A percentile compares a stretch with the other conserved stretches of the same genome.
Conservation (phyloP, 306 rosid species). For the Vigna mungo region DNA sequence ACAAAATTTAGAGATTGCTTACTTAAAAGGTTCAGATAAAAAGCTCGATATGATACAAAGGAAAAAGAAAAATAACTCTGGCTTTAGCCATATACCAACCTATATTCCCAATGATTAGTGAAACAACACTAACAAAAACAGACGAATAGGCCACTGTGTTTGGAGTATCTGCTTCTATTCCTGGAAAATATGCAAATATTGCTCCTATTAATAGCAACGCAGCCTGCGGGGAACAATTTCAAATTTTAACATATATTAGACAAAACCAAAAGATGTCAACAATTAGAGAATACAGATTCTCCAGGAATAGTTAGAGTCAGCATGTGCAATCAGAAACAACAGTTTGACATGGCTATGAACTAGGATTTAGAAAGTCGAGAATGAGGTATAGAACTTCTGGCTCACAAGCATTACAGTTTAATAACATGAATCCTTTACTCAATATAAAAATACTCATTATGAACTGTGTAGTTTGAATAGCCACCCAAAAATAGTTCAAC, state of each 20-base stretch:
- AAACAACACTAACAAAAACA: constrained; percentile 54
- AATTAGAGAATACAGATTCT: background rate
- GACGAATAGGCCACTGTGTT: constrained; percentile 59
- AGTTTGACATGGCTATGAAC: background rate
- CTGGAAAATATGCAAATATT: constrained; percentile 49
- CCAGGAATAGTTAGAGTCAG: background rate
- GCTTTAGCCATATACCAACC: constrained; percentile 52
- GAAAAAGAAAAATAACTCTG: background rate
- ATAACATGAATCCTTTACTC: constrained; percentile 6
- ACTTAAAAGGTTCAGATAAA: constrained; percentile 5
- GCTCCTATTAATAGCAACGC: constrained; percentile 59
- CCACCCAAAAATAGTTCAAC: constrained; percentile 1
- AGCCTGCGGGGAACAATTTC: constrained; percentile 59
- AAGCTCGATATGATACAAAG: constrained; percentile 12
- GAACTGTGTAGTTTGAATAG: constrained; percentile 12
- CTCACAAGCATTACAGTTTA: background rate
- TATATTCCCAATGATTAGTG: constrained; percentile 61
- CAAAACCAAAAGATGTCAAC: background rate
- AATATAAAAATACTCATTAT: background rate
- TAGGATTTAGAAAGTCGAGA: constrained; percentile 7
- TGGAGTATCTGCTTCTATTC: constrained; percentile 49
- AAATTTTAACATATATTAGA: constrained; percentile 28
- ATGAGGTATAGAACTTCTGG: background rate
- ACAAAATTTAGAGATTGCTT: constrained; percentile 35
- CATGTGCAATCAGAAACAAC: constrained; percentile 1